Percentiles rank a stretch among this genome's conserved stretches.
These are phyloP conservation scores for Bretschneidera sinensis DNA, from an alignment of 345 rosid species.

Conservation along the genomic window DNA sequence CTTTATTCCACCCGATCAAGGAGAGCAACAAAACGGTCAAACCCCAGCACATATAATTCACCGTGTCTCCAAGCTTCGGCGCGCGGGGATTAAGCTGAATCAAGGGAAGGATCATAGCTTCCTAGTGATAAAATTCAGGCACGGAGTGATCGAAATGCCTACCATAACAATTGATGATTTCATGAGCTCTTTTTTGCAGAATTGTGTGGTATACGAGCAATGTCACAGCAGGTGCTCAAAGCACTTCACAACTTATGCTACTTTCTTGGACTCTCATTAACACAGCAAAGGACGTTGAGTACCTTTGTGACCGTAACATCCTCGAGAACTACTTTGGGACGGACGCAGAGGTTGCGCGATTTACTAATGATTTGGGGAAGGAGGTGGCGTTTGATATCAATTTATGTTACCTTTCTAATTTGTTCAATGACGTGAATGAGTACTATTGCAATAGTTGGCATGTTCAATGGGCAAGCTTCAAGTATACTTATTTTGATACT, in stretches of 20 bases:
- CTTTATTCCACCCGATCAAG: slow-evolving; percentile 31
- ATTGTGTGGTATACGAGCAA: slow-evolving; percentile 81
- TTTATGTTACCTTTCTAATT: slow-evolving; percentile 38
- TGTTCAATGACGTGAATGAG: slow-evolving; percentile 51
- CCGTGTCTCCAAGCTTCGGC: slow-evolving; percentile 62
- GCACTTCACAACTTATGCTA: slow-evolving; percentile 70
- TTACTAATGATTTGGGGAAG: slow-evolving; percentile 60
- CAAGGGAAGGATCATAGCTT: slow-evolving; percentile 37
- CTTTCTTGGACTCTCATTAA: slow-evolving; percentile 60
- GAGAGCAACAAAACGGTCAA: slow-evolving; percentile 1
- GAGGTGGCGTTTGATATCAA: slow-evolving; percentile 68
- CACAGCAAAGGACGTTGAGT: slow-evolving; percentile 56
- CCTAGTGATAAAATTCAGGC: slow-evolving; percentile 48
- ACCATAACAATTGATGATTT: slow-evolving; percentile 60
- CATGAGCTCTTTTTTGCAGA: slow-evolving; percentile 58
- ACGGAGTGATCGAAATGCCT: slow-evolving; percentile 70
- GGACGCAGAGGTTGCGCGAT: slow-evolving; percentile 52
- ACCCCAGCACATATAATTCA: slow-evolving; percentile 43
- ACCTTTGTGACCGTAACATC: slow-evolving; percentile 49
- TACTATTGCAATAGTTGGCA: slow-evolving; percentile 52
- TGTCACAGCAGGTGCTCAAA: slow-evolving; percentile 50
- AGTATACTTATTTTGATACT: slow-evolving; percentile 61
- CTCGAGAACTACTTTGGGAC: slow-evolving; percentile 70
- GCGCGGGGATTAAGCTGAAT: slow-evolving; percentile 47
- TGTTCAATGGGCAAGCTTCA: slow-evolving; percentile 60